A percentile compares a stretch with the other conserved stretches of the same genome.
Evolutionary conservation across 1,284 basidiomycete genomes (phyloP).

Genomic region (Puccinia hordei): DNA sequence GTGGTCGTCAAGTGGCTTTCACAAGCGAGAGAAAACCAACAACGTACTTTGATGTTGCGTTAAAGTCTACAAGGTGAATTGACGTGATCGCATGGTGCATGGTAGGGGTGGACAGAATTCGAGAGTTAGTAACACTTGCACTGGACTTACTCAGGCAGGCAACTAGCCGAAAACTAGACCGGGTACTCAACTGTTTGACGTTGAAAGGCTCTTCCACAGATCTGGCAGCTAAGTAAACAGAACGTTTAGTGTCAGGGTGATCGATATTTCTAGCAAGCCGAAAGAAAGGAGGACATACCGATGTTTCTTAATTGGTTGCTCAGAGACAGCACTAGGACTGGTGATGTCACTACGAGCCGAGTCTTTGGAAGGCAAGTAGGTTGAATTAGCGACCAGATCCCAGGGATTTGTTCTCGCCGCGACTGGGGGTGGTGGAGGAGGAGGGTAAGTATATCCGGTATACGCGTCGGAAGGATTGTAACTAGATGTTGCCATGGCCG

Average conservation of each 20-base stretch:
- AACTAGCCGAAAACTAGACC: not conserved
- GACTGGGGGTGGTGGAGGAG: not conserved
- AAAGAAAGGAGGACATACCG: conserved; percentile 17
- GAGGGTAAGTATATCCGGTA: not conserved
- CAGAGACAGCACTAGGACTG: not conserved
- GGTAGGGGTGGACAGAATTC: not conserved
- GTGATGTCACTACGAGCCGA: not conserved
- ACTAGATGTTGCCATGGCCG: not conserved
- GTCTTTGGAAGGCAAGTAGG: conserved; percentile 3
- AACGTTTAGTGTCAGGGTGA: not conserved
- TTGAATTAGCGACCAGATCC: not conserved
- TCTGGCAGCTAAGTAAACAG: conserved; percentile 28
- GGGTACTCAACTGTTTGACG: conserved; percentile 37
- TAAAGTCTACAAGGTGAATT: conserved; percentile 27
- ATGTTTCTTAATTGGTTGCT: conserved; percentile 29
- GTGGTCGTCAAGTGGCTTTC: not conserved
- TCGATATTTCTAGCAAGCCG: not conserved
- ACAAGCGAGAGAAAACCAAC: not conserved
- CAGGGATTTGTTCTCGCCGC: not conserved
- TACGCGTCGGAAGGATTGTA: not conserved
- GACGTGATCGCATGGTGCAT: not conserved
- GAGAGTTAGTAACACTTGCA: not conserved
- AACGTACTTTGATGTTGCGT: conserved; percentile 46
- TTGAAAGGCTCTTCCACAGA: conserved; percentile 45
- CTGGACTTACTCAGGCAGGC: not conserved